These are phyloP conservation scores for Quercus gilva DNA, from an alignment of 306 rosid genomes.

Conservation along the genomic window DNA sequence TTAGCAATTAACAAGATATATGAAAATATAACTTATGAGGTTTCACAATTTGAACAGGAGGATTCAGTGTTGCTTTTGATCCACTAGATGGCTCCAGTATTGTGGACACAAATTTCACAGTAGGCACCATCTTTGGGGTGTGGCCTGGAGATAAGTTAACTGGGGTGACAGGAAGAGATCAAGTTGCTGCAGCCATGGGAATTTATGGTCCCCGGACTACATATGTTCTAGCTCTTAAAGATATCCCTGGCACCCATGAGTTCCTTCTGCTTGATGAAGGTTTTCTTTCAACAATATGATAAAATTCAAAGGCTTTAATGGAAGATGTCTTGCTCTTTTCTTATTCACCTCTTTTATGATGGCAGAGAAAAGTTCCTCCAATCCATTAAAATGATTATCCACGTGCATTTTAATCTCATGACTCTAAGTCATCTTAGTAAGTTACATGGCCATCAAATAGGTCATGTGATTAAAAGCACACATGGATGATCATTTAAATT, in stretches of 20 bases:
- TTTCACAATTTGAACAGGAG: conserved; percentile 52
- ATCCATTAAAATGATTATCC: too few relatives aligned
- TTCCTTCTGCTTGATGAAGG: conserved; percentile 98
- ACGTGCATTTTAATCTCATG: too few relatives aligned
- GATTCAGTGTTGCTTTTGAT: conserved; percentile 98
- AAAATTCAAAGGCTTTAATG: neutral
- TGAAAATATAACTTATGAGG: conserved; percentile 13
- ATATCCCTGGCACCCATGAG: conserved; percentile 88
- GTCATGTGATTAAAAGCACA: too few relatives aligned
- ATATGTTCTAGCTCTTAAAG: conserved; percentile 86
- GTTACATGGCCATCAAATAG: too few relatives aligned
- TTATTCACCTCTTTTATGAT: neutral
- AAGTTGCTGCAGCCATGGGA: conserved; percentile 99
- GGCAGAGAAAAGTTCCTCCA: too few relatives aligned
- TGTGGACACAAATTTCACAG: conserved; percentile 97
- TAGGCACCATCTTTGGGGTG: conserved; percentile 96
- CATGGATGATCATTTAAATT: too few relatives aligned
- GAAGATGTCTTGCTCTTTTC: neutral
- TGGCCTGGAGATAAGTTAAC: conserved; percentile 98
- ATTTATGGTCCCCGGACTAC: conserved; percentile 96
- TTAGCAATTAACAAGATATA: neutral
- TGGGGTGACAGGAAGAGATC: conserved; percentile 88
- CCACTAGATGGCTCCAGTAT: conserved; percentile 99
- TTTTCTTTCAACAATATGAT: conserved; percentile 14
- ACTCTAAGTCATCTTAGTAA: too few relatives aligned